Base-by-base conservation (phyloP, 352 stramenopile species). In the Salisapilia sapeloensis region DNA sequence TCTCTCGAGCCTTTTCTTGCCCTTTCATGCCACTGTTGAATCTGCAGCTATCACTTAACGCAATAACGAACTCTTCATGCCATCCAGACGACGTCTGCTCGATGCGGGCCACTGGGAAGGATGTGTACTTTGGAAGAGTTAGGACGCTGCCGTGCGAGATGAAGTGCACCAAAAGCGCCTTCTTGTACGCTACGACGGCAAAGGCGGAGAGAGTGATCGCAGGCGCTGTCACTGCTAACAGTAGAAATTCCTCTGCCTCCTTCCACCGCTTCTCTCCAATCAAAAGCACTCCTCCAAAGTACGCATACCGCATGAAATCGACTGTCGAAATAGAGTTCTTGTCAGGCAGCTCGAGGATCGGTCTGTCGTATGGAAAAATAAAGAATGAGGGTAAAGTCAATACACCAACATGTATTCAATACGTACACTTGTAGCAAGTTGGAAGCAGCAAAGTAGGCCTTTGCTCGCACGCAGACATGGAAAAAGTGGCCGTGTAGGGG, bases 121-220 rank as follows among this genome's bases (percentile, higher is more conserved):
- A 56, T 30, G 70, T 76, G 54, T 82, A 83, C 50, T 90, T 86
- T 8, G 74, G 74, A 22, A 90, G 54, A 34, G 59, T 25, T 2
- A 58, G 52, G 3, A 35, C 24, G 17, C 85, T 55, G 12, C 72
- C 69, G 24, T 56, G 40, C 11, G 60, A 26, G 19, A 92, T 58
- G 20, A 92, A 47, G 34, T 62, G 71, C 31, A 64, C 54, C 5
- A 92, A 46, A 27, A 83, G 36, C 24, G 81, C 42, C 34, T 87
- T 87, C 53, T 89, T 89, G 61, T 78, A 84, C 16, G 70, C 59
- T 20, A 84, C 77, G 37, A 92, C 55, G 14, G 72, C 70, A 29
- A 92, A 80, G 2, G 69, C 71, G 40, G 67, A 86, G 4, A 89
- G 56, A 25, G 56, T 60, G 16, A 72, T 29, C 1, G 77, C 77